Evolutionary conservation across 2,329 filamentous ascomycete genomes (phyloP), one percentile per base, ranked within the genome.

Genomic region (Neofusicoccum laricinum): DNA sequence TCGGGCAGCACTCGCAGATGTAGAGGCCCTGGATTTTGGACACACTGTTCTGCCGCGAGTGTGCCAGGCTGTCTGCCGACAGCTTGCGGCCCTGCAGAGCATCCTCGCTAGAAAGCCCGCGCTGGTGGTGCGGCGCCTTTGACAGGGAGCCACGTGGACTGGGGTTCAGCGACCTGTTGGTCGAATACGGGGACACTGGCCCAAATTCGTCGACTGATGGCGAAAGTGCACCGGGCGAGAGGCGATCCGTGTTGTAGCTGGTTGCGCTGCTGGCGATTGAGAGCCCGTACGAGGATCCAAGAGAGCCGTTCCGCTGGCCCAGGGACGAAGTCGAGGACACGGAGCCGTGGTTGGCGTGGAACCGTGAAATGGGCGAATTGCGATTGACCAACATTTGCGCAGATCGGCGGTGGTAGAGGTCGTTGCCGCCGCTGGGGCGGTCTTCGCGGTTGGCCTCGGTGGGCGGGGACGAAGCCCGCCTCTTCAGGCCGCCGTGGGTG

Each of bases 1-100:
- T 97, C 0, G 93, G 93, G 78, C 93, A 98, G 76, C 94, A 98
- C 72, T 97, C 92, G 78, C 93, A 98, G 79, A 97, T 88, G 71
- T 83, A 88, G 36, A 85, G 75, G 19, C 86, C 86, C 55, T 84
- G 81, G 50, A 87, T 77, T 64, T 86, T 85, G 19, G 80, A 79
- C 45, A 81, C 73, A 61, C 80, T 82, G 65, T 78, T 80, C 55
- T 81, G 80, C 59, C 84, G 81, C 2, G 79, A 79, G 48, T 79
- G 79, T n/a, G 75, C 65, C 21, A 73, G 69, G 64, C 76, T 78
- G 55, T 81, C 79, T 5, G 71, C 74, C 7, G 85, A 81, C 66
- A 83, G 77, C 68, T 85, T 86, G 66, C 79, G 81, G 51, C 67
- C 69, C 62, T 71, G 72, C 46, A 61, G 6, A n/a, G 63, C 50